Conservation (phyloP, 441 rosid species). For the Melastoma candidum region DNA sequence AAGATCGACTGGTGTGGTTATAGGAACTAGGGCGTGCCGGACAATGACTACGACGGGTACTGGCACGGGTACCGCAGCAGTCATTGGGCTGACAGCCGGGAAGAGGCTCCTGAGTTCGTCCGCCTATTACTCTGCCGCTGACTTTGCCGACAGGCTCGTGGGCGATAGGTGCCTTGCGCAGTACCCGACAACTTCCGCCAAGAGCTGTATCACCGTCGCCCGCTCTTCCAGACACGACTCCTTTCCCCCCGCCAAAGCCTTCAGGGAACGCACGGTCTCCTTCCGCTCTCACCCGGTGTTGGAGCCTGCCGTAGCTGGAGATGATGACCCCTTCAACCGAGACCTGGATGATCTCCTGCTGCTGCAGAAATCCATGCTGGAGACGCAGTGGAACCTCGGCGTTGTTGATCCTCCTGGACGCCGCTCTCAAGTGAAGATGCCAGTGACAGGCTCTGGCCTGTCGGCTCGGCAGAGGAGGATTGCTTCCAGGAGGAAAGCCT, state of each 20-base stretch:
- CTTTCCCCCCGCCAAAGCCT: not conserved
- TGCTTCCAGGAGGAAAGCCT: conserved; percentile 35
- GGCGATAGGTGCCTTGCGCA: conserved; percentile 8
- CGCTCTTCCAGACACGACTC: conserved; percentile 41
- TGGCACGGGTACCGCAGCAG: conserved; percentile 40
- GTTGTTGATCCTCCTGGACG: conserved; percentile 21
- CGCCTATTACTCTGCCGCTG: conserved; percentile 54
- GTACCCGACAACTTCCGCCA: conserved; percentile 21
- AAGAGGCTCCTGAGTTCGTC: conserved; percentile 51
- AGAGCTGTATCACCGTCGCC: conserved; percentile 18
- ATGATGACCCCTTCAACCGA: conserved; percentile 21
- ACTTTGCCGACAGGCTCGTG: conserved; percentile 46
- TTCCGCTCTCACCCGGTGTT: too few species aligned
- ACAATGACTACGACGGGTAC: too few species aligned
- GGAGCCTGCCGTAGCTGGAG: conserved; percentile 28
- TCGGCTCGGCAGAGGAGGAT: conserved; percentile 79
- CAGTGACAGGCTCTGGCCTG: conserved; percentile 61
- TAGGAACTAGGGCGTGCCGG: too few species aligned
- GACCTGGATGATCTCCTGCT: conserved; percentile 69
- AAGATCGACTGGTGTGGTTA: too few species aligned
- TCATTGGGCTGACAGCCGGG: conserved; percentile 67
- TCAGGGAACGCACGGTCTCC: too few species aligned
- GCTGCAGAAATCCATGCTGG: conserved; percentile 86
- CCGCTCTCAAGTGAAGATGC: conserved; percentile 33
- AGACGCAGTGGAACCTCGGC: conserved; percentile 90